Percentiles rank a stretch among this genome's conserved stretches.
Conservation (phyloP, 768 basidiomycete species). For the Baorangia bicolor region DNA sequence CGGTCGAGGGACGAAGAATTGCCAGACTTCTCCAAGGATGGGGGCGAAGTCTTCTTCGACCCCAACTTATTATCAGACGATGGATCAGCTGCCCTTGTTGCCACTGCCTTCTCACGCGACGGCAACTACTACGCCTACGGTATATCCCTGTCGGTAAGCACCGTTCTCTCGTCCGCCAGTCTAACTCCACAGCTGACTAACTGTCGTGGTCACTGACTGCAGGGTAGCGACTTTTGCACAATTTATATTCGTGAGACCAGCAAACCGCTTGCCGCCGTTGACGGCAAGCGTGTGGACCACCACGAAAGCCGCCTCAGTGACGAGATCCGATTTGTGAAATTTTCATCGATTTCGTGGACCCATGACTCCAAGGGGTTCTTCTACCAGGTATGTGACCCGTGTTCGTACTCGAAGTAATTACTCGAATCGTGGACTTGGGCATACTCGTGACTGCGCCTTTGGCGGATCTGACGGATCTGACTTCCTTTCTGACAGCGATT, state of each 20-base stretch:
- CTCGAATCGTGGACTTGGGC: not conserved
- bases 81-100: constrained; percentile 64
- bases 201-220: not conserved
- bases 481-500: constrained; percentile 43
- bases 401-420: not conserved
- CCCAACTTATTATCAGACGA: constrained; percentile 71
- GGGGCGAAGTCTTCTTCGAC: constrained; percentile 78
- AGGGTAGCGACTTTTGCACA: constrained; percentile 76
- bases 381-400: constrained; percentile 54
- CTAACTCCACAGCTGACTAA: constrained; percentile 1
- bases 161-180: not conserved
- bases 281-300: constrained; percentile 39
- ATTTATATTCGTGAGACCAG: constrained; percentile 66
- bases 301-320: constrained; percentile 58
- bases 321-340: constrained; percentile 74
- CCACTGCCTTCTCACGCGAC: constrained; percentile 58
- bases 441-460: not conserved
- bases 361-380: constrained; percentile 82
- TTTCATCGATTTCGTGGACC: constrained; percentile 70
- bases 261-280: constrained; percentile 48
- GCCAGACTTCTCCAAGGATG: constrained; percentile 51
- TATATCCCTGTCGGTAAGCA: constrained; percentile 65
- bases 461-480: constrained; percentile 1
- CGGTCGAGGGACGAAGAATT: constrained; percentile 53
- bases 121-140: constrained; percentile 78